Conservation (phyloP, 495 filamentous ascomycete genomes). For the Podospora tetraspora region DNA sequence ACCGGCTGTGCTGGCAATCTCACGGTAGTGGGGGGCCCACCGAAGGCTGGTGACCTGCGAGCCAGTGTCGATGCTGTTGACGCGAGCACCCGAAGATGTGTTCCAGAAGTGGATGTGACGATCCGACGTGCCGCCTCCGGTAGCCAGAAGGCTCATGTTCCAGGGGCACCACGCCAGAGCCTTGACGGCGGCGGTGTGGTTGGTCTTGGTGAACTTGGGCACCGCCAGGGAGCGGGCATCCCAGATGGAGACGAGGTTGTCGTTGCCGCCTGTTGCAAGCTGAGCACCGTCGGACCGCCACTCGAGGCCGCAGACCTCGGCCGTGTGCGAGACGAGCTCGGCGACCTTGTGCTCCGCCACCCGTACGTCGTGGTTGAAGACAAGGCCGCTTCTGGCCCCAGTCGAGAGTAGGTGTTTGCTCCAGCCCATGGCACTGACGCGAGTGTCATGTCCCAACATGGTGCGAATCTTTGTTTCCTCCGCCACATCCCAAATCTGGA, state of each 20-base stretch:
- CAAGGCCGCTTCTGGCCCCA: conserved; percentile 87
- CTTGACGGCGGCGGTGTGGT: conserved; percentile 98
- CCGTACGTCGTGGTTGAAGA: conserved; percentile 98
- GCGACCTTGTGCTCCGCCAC: conserved; percentile 96
- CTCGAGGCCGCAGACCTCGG: conserved; percentile 95
- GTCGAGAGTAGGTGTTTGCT: conserved; percentile 96
- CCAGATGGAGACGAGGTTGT: conserved; percentile 99
- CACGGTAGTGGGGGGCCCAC: conserved; percentile 94
- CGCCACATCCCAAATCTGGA: conserved; percentile 99
- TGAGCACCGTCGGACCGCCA: conserved; percentile 95
- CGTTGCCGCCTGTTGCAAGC: conserved; percentile 94
- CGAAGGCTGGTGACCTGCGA: conserved; percentile 92
- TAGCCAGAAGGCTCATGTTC: conserved; percentile 94
- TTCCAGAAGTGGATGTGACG: conserved; percentile 99
- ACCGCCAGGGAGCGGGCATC: conserved; percentile 87
- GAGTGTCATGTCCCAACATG: conserved; percentile 96
- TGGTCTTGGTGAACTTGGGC: conserved; percentile 98
- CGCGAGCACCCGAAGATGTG: conserved; percentile 89
- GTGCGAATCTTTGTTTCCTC: conserved; percentile 91
- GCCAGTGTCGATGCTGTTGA: conserved; percentile 98
- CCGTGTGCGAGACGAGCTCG: conserved; percentile 92
- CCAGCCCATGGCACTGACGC: conserved; percentile 97
- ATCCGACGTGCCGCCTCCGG: conserved; percentile 93
- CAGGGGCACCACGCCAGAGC: conserved; percentile 98
- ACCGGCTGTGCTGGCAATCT: conserved; percentile 93